Conservation (phyloP, 192 early-diverging fungal genomes). For the Coemansia sp. region DNA sequence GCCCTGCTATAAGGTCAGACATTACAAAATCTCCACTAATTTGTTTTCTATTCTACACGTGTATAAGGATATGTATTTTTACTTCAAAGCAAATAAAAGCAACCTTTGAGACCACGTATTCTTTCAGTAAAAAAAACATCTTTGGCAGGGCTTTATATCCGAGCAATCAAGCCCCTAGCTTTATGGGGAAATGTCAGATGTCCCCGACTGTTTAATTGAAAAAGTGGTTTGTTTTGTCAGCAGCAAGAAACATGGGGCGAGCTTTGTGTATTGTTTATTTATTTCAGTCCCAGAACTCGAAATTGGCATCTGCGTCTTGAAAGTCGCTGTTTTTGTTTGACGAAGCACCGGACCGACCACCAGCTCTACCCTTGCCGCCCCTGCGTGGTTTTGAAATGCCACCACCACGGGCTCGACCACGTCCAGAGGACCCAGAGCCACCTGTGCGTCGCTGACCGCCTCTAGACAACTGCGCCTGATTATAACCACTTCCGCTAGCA, state of each 20-base stretch:
- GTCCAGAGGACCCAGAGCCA: not conserved
- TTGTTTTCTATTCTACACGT: not conserved
- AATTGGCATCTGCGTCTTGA: not conserved
- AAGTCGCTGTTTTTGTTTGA: not conserved
- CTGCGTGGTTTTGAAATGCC: not conserved
- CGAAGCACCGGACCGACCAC: not conserved
- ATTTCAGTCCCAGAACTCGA: not conserved
- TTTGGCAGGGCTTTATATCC: too few relatives aligned
- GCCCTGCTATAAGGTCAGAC: conserved; percentile 30
- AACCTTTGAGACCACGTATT: too few relatives aligned
- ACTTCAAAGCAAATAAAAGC: too few relatives aligned
- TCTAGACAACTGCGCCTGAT: conserved; percentile 8
- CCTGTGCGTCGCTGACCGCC: not conserved
- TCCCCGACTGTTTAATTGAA: too few relatives aligned
- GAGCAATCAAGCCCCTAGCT: too few relatives aligned
- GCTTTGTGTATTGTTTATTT: too few relatives aligned
- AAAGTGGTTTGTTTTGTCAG: too few relatives aligned
- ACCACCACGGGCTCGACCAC: not conserved
- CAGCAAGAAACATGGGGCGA: too few relatives aligned
- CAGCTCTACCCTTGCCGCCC: not conserved
- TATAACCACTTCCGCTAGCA: not conserved
- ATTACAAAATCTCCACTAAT: conserved; percentile 23
- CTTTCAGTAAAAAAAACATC: too few relatives aligned
- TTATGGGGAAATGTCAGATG: too few relatives aligned
- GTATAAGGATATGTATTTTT: not conserved